Evolutionary conservation across 148 eudicot species (phyloP).

Genomic region (Bassia scoparia): DNA sequence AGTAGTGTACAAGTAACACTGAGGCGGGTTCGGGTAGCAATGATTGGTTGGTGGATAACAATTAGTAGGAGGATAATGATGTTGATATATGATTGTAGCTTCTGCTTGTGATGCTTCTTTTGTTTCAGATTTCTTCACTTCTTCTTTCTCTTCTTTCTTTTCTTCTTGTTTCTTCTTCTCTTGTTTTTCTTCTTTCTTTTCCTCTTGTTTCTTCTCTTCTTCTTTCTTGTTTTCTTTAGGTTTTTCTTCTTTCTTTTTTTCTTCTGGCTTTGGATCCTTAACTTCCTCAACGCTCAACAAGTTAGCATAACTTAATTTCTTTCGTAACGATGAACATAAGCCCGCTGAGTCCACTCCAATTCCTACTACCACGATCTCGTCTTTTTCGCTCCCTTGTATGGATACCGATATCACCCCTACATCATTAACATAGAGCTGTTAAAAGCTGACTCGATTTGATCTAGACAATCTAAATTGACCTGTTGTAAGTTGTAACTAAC

Average conservation of each 20-base stretch:
- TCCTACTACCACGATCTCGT: constrained; percentile 28
- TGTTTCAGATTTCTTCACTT: not conserved
- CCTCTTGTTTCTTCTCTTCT: constrained; percentile 4
- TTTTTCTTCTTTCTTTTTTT: constrained; percentile 16
- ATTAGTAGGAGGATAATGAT: constrained; percentile 1
- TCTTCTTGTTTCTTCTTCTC: constrained; percentile 11
- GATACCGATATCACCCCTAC: constrained; percentile 31
- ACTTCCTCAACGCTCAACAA: constrained; percentile 29
- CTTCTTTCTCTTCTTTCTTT: not conserved
- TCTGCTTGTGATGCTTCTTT: not conserved
- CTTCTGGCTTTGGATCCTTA: constrained; percentile 34
- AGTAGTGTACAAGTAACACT: not conserved
- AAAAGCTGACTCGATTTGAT: too few species aligned
- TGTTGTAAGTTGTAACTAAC: too few species aligned
- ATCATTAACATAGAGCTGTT: too few species aligned
- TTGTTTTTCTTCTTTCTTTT: too few species aligned
- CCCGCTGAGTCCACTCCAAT: constrained; percentile 28
- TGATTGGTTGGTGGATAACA: constrained; percentile 7
- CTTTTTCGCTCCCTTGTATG: constrained; percentile 31
- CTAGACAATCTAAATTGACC: too few species aligned
- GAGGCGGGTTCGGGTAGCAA: constrained; percentile 1
- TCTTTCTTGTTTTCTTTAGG: constrained; percentile 7
- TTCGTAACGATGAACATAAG: constrained; percentile 26
- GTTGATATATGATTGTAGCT: not conserved
- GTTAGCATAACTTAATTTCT: constrained; percentile 20